Evolutionary conservation across 345 rosid species (phyloP).

Genomic region (Barbarea vulgaris): DNA sequence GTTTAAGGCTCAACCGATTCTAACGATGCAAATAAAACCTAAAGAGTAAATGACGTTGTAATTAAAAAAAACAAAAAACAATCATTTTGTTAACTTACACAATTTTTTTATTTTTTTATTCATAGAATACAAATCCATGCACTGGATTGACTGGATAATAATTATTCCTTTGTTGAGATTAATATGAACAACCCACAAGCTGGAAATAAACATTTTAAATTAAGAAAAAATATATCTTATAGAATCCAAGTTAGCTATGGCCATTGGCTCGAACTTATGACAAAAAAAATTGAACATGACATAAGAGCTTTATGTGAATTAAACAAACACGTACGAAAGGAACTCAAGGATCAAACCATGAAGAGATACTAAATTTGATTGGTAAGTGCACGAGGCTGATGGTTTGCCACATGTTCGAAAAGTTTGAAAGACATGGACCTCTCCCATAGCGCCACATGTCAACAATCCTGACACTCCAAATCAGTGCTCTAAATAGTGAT

Average conservation of each 20-base stretch:
- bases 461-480: constrained; percentile 2
- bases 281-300: not conserved
- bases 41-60: not conserved
- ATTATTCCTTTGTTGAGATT: not conserved
- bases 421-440: constrained; percentile 13
- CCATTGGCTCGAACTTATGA: constrained; percentile 19
- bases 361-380: not conserved
- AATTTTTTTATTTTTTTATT: too few relatives aligned
- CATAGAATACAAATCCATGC: not conserved
- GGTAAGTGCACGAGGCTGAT: not conserved
- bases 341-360: not conserved
- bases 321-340: constrained; percentile 5
- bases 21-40: not conserved
- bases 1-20: not conserved
- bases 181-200: not conserved
- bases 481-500: constrained; percentile 8
- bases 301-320: constrained; percentile 14
- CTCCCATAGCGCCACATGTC: constrained; percentile 19
- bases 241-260: constrained; percentile 31
- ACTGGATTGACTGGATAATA: not conserved
- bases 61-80: too few relatives aligned
- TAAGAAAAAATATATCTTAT: constrained; percentile 1
- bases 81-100: not conserved
- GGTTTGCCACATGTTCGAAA: constrained; percentile 25
- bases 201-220: not conserved